These are phyloP conservation scores for Bipolaris bicolor DNA, from an alignment of 2,329 filamentous ascomycete species.

Conservation along the genomic window DNA sequence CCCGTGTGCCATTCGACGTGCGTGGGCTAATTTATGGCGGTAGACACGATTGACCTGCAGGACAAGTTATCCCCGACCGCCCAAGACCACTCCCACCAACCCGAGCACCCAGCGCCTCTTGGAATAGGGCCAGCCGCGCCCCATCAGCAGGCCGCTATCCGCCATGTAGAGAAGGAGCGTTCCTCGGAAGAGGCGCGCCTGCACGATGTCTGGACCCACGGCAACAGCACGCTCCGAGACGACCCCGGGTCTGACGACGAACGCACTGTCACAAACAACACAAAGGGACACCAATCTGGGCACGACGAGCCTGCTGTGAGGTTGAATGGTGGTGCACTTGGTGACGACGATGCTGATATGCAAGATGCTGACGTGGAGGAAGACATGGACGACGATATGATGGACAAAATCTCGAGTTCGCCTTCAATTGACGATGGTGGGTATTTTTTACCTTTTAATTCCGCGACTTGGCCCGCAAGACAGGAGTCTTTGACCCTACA, in stretches of 20 bases:
- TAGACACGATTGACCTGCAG: constrained; percentile 96
- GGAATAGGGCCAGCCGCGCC: constrained; percentile 67
- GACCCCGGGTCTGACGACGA: constrained; percentile 68
- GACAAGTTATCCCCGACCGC: constrained; percentile 81
- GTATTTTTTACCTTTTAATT: constrained; percentile 61
- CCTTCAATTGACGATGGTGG: constrained; percentile 99
- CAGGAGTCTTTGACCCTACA: constrained; percentile 51
- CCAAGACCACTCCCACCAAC: constrained; percentile 74
- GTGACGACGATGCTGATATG: constrained; percentile 57
- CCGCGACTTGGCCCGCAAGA: constrained; percentile 49
- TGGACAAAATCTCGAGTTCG: constrained; percentile 98
- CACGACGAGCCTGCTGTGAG: constrained; percentile 43
- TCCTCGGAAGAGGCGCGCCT: constrained; percentile 73
- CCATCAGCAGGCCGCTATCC: constrained; percentile 85
- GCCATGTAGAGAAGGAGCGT: constrained; percentile 76
- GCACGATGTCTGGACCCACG: constrained; percentile 59
- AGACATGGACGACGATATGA: constrained; percentile 85
- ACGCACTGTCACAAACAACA: constrained; percentile 30
- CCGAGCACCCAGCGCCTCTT: constrained; percentile 57
- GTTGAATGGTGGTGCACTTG: constrained; percentile 45
- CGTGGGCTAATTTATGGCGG: constrained; percentile 33
- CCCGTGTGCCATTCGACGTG: neutral
- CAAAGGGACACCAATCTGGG: constrained; percentile 26
- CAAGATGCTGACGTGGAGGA: constrained; percentile 69
- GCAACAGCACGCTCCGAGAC: constrained; percentile 47